These are phyloP conservation scores for Aschersonia sp. DNA, from an alignment of 2,329 filamentous ascomycete species.

Conservation along the genomic window DNA sequence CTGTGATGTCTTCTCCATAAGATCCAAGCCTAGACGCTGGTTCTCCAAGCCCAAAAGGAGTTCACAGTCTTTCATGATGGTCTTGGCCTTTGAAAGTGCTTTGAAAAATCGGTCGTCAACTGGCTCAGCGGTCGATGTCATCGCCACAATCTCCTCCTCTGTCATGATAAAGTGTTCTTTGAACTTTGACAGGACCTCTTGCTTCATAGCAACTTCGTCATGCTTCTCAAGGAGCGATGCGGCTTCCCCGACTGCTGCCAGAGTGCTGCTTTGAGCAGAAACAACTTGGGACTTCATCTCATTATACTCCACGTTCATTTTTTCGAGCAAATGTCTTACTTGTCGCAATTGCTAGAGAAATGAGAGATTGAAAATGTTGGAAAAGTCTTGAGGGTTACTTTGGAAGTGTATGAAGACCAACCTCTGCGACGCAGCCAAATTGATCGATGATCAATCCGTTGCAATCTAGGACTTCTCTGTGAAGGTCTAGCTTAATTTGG, in stretches of 20 bases:
- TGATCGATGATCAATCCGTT: constrained; percentile 82
- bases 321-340: constrained; percentile 66
- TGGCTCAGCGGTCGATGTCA: constrained; percentile 68
- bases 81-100: constrained; percentile 64
- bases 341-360: constrained; percentile 61
- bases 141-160: constrained; percentile 59
- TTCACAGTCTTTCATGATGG: constrained; percentile 78
- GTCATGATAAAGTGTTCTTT: constrained; percentile 71
- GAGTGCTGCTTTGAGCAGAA: constrained; percentile 61
- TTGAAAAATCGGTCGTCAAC: constrained; percentile 78
- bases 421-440: constrained; percentile 81
- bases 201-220: constrained; percentile 62
- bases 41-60: constrained; percentile 80
- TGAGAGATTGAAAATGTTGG: background rate
- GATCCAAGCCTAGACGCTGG: constrained; percentile 72
- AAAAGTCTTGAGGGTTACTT: background rate
- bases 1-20: constrained; percentile 83
- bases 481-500: constrained; percentile 65
- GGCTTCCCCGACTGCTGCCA: constrained; percentile 63
- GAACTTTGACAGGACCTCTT: constrained; percentile 64
- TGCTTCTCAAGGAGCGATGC: constrained; percentile 58
- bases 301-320: constrained; percentile 64
- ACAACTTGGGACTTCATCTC: constrained; percentile 67
- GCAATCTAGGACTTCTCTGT: constrained; percentile 84
- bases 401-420: constrained; percentile 22